Evolutionary conservation across 805 yeast genomes (phyloP), one percentile per base, ranked within the genome.

Genomic region (Kuraishia borneana): DNA sequence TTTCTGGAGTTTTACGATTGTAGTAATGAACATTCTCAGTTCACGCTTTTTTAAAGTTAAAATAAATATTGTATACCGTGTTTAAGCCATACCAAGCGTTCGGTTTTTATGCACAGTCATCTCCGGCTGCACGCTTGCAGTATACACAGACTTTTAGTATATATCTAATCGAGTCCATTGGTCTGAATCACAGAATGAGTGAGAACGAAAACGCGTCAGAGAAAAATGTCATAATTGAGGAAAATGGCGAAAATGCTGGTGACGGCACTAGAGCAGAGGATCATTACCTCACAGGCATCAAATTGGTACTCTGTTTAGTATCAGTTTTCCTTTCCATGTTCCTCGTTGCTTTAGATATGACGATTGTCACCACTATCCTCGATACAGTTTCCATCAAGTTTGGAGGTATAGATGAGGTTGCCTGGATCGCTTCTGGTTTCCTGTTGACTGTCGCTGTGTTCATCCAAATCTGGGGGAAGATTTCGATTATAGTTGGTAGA

Each of bases 381-480:
- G 62, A 71, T 13, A 56, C 53, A 1, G 69, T 76, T 2, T 71
- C 76, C 5, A 53, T 55, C 33, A 54, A 70, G 39, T 75, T 76
- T 44, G 42, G 61, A 17, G 58, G 61, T 3, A 74, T 70, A 42
- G 61, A 66, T 5, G 62, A 70, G 36, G 58, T 74, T 6, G 76
- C 76, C 3, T 76, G 84, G 83, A 47, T 76, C 19, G 53, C 73
- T 6, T 53, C 76, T 0, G 79, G 73, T 2, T 76, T 63, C 47
- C 45, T 70, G 45, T 51, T 76, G 31, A 69, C 80, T 1, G 61
- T 67, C 58, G 73, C 76, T 2, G 58, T 67, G 19, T 53, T 72
- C 20, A 60, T 72, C 2, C 69, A 75, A 12, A 48, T 70, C n/a
- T 76, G 76, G 65, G 82, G 82, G 12, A 63, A 68, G 28, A 34